phyloP scores from a whole-genome alignment of 306 rosid species.

The Bauhinia variegata region DNA sequence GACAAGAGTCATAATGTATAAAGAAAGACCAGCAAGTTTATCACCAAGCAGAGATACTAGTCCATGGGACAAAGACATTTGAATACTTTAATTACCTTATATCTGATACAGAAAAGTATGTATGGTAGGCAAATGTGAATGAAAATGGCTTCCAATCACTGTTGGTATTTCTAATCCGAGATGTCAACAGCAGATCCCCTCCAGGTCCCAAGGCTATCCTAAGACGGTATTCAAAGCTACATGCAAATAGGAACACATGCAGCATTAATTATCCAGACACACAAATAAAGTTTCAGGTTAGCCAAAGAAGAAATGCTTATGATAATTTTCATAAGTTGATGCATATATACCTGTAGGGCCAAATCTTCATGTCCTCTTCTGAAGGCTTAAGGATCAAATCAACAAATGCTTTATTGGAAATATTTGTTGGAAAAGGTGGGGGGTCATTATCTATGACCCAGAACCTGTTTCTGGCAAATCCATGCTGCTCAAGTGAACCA shows the following conservation, averaged over 20 bases:
- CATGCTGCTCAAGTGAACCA: conserved; percentile 79
- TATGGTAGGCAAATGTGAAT: conserved; percentile 94
- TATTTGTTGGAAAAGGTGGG: conserved; percentile 72
- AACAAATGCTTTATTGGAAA: conserved; percentile 61
- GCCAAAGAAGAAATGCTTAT: background rate
- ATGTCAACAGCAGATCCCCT: conserved; percentile 74
- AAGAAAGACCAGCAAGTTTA: background rate
- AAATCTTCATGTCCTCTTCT: conserved; percentile 78
- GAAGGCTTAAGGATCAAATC: conserved; percentile 85
- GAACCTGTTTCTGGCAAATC: conserved; percentile 81
- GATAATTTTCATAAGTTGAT: background rate
- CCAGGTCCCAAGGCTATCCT: conserved; percentile 90
- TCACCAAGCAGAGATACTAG: conserved; percentile 13
- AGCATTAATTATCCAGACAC: conserved; percentile 9
- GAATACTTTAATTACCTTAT: conserved; percentile 73
- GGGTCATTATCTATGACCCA: conserved; percentile 73
- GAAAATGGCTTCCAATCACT: conserved; percentile 87
- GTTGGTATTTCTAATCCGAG: conserved; percentile 84
- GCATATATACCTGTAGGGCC: conserved; percentile 79
- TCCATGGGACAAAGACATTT: conserved; percentile 15
- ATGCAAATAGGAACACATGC: conserved; percentile 36
- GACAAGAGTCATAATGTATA: conserved; percentile 2
- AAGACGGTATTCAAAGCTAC: conserved; percentile 85
- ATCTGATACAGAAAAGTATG: conserved; percentile 90
- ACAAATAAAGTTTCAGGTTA: conserved; percentile 2